phyloP scores from a whole-genome alignment of 2,329 filamentous ascomycete genomes.

The Blastomyces gilchristii region DNA sequence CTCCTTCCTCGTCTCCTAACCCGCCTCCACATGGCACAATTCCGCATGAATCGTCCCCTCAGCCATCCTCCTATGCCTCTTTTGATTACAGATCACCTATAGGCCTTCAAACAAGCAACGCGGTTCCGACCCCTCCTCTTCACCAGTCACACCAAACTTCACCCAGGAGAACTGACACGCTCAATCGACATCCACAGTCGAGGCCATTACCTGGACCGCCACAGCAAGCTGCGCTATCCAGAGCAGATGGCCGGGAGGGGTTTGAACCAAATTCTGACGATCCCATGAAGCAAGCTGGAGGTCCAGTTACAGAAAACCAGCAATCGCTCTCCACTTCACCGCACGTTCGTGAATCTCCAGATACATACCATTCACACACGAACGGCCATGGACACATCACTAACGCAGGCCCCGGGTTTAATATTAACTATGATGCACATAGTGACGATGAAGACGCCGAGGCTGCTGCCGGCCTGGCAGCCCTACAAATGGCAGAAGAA shows the following conservation, averaged over 20 bases:
- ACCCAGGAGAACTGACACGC: slow-evolving; percentile 43
- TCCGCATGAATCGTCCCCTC: not conserved
- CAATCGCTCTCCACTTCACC: slow-evolving; percentile 23
- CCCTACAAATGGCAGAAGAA: slow-evolving; percentile 74
- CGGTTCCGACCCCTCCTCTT: slow-evolving; percentile 40
- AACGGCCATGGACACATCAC: slow-evolving; percentile 41
- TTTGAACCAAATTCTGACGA: slow-evolving; percentile 44
- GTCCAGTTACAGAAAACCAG: slow-evolving; percentile 36
- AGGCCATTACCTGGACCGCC: slow-evolving; percentile 52
- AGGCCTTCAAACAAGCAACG: slow-evolving; percentile 26
- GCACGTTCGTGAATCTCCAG: slow-evolving; percentile 28
- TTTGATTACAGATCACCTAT: slow-evolving; percentile 20
- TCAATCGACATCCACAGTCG: slow-evolving; percentile 47
- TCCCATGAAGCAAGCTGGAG: slow-evolving; percentile 48
- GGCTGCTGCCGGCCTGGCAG: slow-evolving; percentile 70
- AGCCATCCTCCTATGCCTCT: slow-evolving; percentile 18
- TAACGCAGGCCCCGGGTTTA: slow-evolving; percentile 35
- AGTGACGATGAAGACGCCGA: slow-evolving; percentile 79
- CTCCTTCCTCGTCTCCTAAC: slow-evolving; percentile 6
- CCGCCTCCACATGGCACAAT: slow-evolving; percentile 9
- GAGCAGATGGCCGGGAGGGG: slow-evolving; percentile 22
- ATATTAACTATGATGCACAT: slow-evolving; percentile 40
- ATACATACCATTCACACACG: slow-evolving; percentile 37
- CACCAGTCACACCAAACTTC: slow-evolving; percentile 42
- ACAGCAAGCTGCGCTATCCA: slow-evolving; percentile 24